A percentile compares a stretch with the other conserved stretches of the same genome.
These are phyloP conservation scores for carrot (Daucus carota) DNA, from an alignment of 129 eudicot species.

Conservation along the genomic window DNA sequence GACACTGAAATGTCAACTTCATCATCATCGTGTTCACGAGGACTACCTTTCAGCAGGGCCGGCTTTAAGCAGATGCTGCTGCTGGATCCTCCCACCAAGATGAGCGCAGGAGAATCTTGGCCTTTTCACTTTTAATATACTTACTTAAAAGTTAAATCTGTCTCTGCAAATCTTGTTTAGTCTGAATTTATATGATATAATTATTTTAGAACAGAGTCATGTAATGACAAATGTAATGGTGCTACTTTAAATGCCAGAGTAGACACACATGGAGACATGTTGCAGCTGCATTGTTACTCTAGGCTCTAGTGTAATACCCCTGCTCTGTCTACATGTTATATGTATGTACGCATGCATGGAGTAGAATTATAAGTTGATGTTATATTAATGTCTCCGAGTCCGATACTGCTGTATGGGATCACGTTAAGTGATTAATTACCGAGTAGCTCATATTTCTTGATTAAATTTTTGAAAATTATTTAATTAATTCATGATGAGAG, in stretches of 20 bases:
- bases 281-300: background rate
- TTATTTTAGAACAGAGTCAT: no score
- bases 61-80: slow-evolving; percentile 34
- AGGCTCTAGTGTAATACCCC: background rate
- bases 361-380: no score
- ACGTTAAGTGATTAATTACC: no score
- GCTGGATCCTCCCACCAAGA: slow-evolving; percentile 17
- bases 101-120: slow-evolving; percentile 21
- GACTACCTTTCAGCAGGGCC: slow-evolving; percentile 13
- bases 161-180: background rate
- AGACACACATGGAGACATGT: background rate
- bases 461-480: no score
- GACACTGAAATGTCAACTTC: slow-evolving; percentile 15
- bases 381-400: no score
- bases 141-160: background rate
- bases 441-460: no score
- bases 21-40: slow-evolving; percentile 12
- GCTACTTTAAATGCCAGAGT: background rate
- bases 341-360: no score
- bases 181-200: no score
- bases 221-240: slow-evolving; percentile 1
- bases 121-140: slow-evolving; percentile 11
- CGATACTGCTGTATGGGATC: no score
- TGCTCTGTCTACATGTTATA: no score
- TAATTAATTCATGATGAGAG: no score